phyloP scores from a whole-genome alignment of 176 grass and related monocot genomes.

The Pharus latifolius region DNA sequence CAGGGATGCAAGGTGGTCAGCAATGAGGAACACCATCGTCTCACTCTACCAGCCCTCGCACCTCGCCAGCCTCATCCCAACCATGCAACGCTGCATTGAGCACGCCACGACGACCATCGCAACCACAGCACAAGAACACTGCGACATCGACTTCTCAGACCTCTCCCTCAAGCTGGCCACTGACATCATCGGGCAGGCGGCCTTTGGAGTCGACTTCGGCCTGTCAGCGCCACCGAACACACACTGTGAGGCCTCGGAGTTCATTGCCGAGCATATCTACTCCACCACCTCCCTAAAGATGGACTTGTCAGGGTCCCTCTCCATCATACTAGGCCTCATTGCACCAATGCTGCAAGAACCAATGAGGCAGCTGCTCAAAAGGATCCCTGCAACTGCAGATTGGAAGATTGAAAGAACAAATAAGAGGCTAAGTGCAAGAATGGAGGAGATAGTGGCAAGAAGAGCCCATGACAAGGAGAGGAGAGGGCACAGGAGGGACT shows the following conservation, averaged over 20 bases:
- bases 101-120: constrained; percentile 15
- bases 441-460: constrained; percentile 42
- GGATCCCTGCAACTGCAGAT: constrained; percentile 45
- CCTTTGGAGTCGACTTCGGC: constrained; percentile 59
- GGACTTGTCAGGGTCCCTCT: constrained; percentile 64
- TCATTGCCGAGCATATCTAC: constrained; percentile 56
- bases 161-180: constrained; percentile 65
- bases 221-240: constrained; percentile 12
- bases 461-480: not conserved
- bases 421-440: constrained; percentile 34
- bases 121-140: not conserved
- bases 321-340: constrained; percentile 53
- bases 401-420: constrained; percentile 41
- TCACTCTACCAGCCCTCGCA: constrained; percentile 78
- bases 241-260: constrained; percentile 25
- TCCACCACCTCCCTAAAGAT: constrained; percentile 77
- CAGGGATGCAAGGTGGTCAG: constrained; percentile 58
- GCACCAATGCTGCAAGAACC: constrained; percentile 48
- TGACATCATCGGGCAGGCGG: constrained; percentile 55
- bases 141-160: constrained; percentile 50
- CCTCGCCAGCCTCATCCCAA: constrained; percentile 54
- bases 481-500: constrained; percentile 26
- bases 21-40: constrained; percentile 69
- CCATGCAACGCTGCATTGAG: constrained; percentile 59
- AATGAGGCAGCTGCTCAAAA: constrained; percentile 19